Evolutionary conservation across 2,329 filamentous ascomycete species (phyloP).

Genomic region (Epichloe sp.): DNA sequence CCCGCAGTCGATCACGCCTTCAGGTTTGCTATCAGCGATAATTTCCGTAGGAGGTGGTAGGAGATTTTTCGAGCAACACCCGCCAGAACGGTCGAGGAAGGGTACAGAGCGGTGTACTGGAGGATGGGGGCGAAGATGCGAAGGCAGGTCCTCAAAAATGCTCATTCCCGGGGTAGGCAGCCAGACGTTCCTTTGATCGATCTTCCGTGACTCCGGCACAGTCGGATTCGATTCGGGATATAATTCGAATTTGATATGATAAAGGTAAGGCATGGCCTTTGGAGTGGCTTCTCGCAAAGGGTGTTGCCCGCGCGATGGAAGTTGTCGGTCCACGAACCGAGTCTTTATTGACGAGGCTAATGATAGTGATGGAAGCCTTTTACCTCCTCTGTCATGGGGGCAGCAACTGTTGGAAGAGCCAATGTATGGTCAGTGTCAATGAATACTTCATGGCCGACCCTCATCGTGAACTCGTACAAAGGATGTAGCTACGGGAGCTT

Average conservation of each 20-base stretch:
- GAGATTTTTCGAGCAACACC: not conserved
- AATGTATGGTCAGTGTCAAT: not conserved
- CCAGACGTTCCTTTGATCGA: constrained; percentile 27
- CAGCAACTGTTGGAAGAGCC: not conserved
- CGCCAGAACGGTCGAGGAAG: not conserved
- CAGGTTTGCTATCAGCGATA: constrained; percentile 3
- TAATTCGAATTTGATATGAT: constrained; percentile 54
- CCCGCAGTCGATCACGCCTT: constrained; percentile 36
- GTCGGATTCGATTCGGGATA: constrained; percentile 34
- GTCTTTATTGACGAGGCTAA: not conserved
- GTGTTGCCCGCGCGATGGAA: not conserved
- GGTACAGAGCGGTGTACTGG: constrained; percentile 10
- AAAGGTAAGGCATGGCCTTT: constrained; percentile 45
- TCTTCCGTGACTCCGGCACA: constrained; percentile 6
- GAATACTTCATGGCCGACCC: not conserved
- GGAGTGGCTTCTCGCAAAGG: not conserved
- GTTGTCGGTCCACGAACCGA: not conserved
- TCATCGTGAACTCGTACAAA: not conserved
- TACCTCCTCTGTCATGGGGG: not conserved
- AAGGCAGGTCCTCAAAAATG: constrained; percentile 44
- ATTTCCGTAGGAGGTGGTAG: not conserved
- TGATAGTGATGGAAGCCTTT: not conserved
- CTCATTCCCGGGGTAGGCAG: constrained; percentile 32
- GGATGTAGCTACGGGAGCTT: too few species aligned
- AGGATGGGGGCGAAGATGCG: constrained; percentile 25